Percentiles rank a stretch among this genome's conserved stretches.
phyloP scores from a whole-genome alignment of 192 early-diverging fungal species.

The Spizellomyces punctatus region DNA sequence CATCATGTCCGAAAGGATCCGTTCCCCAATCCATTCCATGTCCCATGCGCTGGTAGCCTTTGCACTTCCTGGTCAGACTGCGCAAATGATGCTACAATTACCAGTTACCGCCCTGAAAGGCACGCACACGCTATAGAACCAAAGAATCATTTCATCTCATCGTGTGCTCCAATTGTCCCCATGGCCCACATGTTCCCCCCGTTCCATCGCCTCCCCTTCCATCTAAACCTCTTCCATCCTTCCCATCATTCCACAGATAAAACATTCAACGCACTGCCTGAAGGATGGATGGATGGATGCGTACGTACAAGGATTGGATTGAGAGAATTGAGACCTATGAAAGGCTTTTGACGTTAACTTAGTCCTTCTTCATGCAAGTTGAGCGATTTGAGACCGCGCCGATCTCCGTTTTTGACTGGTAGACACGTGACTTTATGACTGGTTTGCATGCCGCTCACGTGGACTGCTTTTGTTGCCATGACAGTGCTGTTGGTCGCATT shows the following conservation, averaged over 20 bases:
- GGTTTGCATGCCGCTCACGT: not conserved
- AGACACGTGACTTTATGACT: too few species aligned
- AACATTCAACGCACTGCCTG: not conserved
- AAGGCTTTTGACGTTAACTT: too few species aligned
- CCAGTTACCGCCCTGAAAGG: too few species aligned
- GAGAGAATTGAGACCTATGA: not conserved
- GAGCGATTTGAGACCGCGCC: not conserved
- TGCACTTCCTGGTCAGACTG: too few species aligned
- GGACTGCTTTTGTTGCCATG: not conserved
- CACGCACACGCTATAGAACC: too few species aligned
- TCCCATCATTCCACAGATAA: not conserved
- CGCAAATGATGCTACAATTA: too few species aligned
- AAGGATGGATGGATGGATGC: conserved; percentile 7
- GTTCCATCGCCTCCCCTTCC: not conserved
- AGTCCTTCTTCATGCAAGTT: not conserved
- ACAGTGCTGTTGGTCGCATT: not conserved
- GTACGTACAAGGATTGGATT: conserved; percentile 1
- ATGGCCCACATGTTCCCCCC: not conserved
- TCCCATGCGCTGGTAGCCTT: too few species aligned
- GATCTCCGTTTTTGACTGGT: not conserved
- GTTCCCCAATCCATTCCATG: too few species aligned
- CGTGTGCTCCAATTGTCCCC: too few species aligned
- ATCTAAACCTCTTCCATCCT: not conserved
- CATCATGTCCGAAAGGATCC: not conserved
- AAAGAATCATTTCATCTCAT: too few species aligned